phyloP scores from a whole-genome alignment of 2,329 filamentous ascomycete species.

The Colletotrichum tabaci region DNA sequence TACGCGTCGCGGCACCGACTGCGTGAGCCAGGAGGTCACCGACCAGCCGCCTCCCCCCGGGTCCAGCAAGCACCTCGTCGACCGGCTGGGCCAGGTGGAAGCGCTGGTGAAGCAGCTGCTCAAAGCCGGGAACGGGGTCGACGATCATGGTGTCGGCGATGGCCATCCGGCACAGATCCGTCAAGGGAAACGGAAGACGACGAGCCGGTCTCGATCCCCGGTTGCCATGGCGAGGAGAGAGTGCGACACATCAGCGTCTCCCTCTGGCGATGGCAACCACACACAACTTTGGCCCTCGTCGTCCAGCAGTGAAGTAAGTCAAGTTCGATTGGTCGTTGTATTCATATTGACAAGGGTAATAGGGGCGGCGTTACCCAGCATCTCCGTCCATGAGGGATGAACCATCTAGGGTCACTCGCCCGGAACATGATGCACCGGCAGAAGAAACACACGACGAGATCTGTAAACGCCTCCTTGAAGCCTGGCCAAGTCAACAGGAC shows the following conservation, averaged over 20 bases:
- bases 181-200: neutral
- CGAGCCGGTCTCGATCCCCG: neutral
- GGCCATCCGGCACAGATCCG: neutral
- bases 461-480: neutral
- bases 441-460: neutral
- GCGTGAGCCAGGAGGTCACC: slow-evolving; percentile 58
- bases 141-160: neutral
- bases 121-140: neutral
- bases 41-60: slow-evolving; percentile 53
- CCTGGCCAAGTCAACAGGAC: slow-evolving; percentile 23
- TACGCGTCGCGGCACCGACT: slow-evolving; percentile 57
- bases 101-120: slow-evolving; percentile 51
- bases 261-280: neutral
- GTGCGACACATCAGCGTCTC: too few relatives aligned
- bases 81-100: slow-evolving; percentile 56
- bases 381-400: neutral
- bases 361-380: too few relatives aligned
- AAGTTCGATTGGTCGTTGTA: too few relatives aligned
- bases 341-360: neutral
- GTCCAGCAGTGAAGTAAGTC: neutral
- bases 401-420: too few relatives aligned
- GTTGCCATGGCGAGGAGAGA: neutral
- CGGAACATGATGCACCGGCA: neutral
- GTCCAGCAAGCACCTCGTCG: slow-evolving; percentile 47
- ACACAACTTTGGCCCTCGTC: neutral